Percentiles rank a stretch among this genome's conserved stretches.
Conservation (phyloP, 331 rosid species). For the Acacia pycnantha region DNA sequence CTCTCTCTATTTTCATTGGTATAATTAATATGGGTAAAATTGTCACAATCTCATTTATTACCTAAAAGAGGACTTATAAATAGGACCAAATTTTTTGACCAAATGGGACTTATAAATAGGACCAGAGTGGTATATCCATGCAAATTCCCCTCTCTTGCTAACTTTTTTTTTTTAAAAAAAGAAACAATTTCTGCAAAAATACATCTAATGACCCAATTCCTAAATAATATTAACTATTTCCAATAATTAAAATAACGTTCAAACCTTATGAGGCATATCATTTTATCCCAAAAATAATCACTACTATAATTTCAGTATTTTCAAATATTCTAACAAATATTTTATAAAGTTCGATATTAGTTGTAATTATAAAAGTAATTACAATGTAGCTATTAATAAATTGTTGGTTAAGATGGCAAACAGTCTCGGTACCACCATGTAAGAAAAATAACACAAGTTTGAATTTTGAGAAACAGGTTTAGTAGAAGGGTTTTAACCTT, state of each 20-base stretch:
- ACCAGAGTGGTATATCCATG: no score
- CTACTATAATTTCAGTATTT: neutral
- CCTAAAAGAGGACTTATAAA: no score
- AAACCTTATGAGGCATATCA: neutral
- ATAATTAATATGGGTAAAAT: no score
- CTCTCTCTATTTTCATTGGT: no score
- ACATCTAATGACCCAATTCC: neutral
- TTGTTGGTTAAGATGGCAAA: no score
- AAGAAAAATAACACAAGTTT: no score
- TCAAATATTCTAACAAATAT: neutral
- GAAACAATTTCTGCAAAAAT: neutral
- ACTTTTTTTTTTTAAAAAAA: neutral
- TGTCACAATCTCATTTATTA: no score
- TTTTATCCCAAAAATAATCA: neutral
- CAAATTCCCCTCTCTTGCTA: constrained; percentile 22
- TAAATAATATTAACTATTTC: neutral
- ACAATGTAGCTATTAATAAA: neutral
- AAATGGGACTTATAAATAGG: no score
- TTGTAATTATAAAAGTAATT: neutral
- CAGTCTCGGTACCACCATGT: rapidly evolving
- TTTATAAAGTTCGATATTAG: neutral
- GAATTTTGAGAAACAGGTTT: rapidly evolving
- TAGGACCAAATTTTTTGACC: no score
- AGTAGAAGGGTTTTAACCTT: no score
- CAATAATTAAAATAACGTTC: neutral